Evolutionary conservation across 192 early-diverging fungal species (phyloP).

Genomic region (Dissophora ornata): DNA sequence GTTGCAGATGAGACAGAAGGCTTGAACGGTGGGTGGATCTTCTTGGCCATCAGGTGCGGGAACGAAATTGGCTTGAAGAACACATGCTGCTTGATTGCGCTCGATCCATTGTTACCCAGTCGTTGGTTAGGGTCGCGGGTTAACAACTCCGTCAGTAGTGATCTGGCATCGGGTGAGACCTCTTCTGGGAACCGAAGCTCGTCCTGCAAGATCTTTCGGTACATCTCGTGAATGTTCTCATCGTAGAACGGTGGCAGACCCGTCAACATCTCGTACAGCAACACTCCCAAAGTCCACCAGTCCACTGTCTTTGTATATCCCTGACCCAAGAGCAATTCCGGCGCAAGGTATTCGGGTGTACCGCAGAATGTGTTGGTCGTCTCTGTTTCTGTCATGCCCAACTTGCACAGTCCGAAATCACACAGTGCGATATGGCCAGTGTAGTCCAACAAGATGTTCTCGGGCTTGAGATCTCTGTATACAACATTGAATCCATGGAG

Average conservation of each 20-base stretch:
- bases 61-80: constrained; percentile 95
- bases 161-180: constrained; percentile 72
- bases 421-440: constrained; percentile 94
- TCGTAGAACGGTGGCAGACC: constrained; percentile 94
- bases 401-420: constrained; percentile 95
- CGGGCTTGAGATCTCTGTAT: constrained; percentile 93
- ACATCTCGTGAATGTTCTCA: constrained; percentile 95
- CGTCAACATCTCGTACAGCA: constrained; percentile 92
- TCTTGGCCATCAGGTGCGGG: constrained; percentile 87
- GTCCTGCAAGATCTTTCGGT: constrained; percentile 93
- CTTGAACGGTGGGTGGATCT: constrained; percentile 93
- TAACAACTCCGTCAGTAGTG: constrained; percentile 76
- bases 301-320: constrained; percentile 95
- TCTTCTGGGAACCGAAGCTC: constrained; percentile 86
- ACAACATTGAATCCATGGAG: constrained; percentile 93
- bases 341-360: constrained; percentile 98
- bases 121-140: constrained; percentile 85
- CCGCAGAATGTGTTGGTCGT: constrained; percentile 97
- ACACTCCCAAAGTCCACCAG: constrained; percentile 97
- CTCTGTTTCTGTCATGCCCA: constrained; percentile 94
- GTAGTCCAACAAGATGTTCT: constrained; percentile 95
- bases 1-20: constrained; percentile 87
- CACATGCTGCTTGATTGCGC: constrained; percentile 94
- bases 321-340: constrained; percentile 86
- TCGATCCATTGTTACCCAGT: constrained; percentile 86